Percentiles rank a stretch among this genome's conserved stretches.
phyloP scores from a whole-genome alignment of 2,329 filamentous ascomycete species.

The Coniochaeta ligniaria region DNA sequence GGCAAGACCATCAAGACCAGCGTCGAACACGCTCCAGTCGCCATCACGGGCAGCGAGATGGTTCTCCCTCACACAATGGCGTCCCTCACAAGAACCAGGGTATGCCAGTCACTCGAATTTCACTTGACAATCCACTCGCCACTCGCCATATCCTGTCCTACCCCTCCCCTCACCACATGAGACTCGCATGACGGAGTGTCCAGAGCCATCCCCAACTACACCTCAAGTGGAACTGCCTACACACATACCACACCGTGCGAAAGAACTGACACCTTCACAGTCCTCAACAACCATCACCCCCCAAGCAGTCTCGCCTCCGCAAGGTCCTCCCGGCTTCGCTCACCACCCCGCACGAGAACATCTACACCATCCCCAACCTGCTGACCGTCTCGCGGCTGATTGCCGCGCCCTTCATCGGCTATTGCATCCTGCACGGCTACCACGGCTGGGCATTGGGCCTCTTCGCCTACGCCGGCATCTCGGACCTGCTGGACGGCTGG shows the following conservation, averaged over 20 bases:
- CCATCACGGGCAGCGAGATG: neutral
- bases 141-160: neutral
- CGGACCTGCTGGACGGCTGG: constrained; percentile 88
- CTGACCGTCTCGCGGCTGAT: constrained; percentile 81
- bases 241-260: neutral
- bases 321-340: constrained; percentile 18
- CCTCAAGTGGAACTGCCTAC: neutral
- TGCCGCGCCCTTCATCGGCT: constrained; percentile 79
- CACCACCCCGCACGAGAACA: constrained; percentile 67
- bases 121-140: neutral
- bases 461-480: constrained; percentile 88
- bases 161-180: neutral
- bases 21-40: neutral
- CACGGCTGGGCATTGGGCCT: constrained; percentile 72
- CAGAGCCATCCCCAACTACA: neutral
- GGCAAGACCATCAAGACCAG: neutral
- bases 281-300: neutral
- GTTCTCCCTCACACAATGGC: neutral
- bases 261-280: neutral
- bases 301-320: constrained; percentile 11
- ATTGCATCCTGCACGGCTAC: constrained; percentile 77
- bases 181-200: neutral
- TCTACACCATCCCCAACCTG: constrained; percentile 93
- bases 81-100: neutral
- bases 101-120: neutral